Percentiles rank a stretch among this genome's conserved stretches.
phyloP scores from a whole-genome alignment of 148 eudicot species.

The Suaeda aralocaspica region DNA sequence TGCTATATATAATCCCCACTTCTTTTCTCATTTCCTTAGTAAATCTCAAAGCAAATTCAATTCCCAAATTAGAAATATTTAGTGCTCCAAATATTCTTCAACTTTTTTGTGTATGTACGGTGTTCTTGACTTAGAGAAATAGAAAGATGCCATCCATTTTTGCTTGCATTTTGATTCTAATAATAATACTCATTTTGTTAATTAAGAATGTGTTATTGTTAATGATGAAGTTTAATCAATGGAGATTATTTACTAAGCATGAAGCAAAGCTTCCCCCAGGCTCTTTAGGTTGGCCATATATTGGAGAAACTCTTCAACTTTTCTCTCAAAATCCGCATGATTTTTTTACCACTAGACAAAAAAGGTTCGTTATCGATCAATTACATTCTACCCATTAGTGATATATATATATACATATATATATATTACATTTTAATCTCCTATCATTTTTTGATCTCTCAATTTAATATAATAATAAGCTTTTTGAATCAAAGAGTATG shows the following conservation, averaged over 20 bases:
- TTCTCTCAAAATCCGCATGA: constrained; percentile 71
- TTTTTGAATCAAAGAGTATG: too few species aligned
- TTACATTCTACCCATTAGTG: too few species aligned
- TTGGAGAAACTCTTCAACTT: constrained; percentile 77
- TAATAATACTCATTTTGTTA: neutral
- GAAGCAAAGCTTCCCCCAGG: constrained; percentile 75
- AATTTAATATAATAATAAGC: too few species aligned
- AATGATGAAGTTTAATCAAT: constrained; percentile 8
- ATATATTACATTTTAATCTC: too few species aligned
- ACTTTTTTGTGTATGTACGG: neutral
- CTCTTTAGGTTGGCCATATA: constrained; percentile 78
- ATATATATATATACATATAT: too few species aligned
- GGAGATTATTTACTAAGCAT: constrained; percentile 12
- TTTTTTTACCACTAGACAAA: constrained; percentile 53
- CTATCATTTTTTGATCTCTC: too few species aligned
- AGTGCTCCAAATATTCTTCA: too few species aligned
- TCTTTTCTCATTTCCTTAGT: neutral
- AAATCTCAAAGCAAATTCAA: too few species aligned
- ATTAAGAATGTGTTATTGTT: neutral
- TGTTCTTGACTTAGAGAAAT: neutral
- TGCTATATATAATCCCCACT: neutral
- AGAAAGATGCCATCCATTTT: constrained; percentile 29
- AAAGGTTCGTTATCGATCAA: constrained; percentile 34
- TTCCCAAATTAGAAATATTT: neutral
- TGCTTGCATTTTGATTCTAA: neutral